phyloP scores from a whole-genome alignment of 164 flowering plant genomes.

The Vitis riparia region DNA sequence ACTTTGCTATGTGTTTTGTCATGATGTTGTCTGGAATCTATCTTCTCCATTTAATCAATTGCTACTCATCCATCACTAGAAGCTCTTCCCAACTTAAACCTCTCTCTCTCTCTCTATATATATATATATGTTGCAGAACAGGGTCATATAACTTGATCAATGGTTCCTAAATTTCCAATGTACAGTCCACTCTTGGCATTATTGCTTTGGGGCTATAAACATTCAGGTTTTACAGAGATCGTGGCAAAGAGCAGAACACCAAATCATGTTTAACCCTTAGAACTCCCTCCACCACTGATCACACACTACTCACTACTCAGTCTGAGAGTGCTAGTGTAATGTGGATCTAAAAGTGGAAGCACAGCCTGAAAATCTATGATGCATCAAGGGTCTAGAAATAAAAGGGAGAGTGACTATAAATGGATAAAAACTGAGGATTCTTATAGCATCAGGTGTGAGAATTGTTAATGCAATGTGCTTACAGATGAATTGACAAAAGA shows the following conservation, averaged over 20 bases:
- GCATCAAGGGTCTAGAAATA: not conserved
- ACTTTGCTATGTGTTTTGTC: constrained; percentile 9
- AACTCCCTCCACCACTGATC: no score
- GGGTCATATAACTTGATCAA: not conserved
- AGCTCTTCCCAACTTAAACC: not conserved
- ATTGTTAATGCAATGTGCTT: not conserved
- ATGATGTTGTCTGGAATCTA: constrained; percentile 30
- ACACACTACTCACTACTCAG: no score
- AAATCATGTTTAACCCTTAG: no score
- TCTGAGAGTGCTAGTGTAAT: no score
- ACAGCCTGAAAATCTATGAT: no score
- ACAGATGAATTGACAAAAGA: not conserved
- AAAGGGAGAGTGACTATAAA: not conserved
- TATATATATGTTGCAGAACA: not conserved
- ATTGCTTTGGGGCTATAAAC: no score
- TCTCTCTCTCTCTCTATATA: no score
- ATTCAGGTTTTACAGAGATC: no score
- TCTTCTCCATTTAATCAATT: constrained; percentile 10
- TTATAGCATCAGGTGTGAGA: not conserved
- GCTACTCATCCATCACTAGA: not conserved
- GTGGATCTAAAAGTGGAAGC: no score
- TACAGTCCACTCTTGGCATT: no score
- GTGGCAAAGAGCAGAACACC: no score
- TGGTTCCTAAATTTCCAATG: not conserved
- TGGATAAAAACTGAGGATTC: no score